Evolutionary conservation across 1,284 basidiomycete genomes (phyloP).

Genomic region (Coniferiporia sulphurascens): DNA sequence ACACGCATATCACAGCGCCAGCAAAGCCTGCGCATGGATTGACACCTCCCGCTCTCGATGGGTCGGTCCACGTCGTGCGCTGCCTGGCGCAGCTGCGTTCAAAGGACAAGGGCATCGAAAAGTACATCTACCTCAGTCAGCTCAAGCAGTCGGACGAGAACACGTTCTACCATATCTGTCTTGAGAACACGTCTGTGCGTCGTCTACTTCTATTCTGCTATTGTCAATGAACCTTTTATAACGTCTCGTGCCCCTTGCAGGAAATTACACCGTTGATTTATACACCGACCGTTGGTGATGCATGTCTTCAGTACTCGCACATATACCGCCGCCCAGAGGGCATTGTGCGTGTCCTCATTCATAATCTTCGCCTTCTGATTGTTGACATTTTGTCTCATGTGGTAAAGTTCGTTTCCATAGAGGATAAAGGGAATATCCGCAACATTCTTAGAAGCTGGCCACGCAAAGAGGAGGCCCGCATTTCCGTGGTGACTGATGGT

Average conservation of each 20-base stretch:
- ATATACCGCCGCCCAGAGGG: conserved; percentile 82
- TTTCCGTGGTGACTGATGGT: conserved; percentile 88
- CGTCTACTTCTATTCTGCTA: background rate
- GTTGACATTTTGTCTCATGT: background rate
- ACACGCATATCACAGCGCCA: conserved; percentile 35
- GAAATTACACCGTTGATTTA: conserved; percentile 86
- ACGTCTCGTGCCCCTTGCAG: conserved; percentile 22
- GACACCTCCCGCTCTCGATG: conserved; percentile 57
- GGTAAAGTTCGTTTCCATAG: conserved; percentile 72
- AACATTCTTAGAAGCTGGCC: conserved; percentile 76
- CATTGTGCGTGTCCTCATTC: conserved; percentile 42
- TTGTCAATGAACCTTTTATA: background rate
- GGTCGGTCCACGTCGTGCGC: conserved; percentile 51
- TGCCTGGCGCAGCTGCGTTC: conserved; percentile 66
- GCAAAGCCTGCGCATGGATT: conserved; percentile 52
- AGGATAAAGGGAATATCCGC: conserved; percentile 79
- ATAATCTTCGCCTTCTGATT: conserved; percentile 23
- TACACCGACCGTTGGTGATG: conserved; percentile 90
- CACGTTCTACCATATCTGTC: conserved; percentile 71
- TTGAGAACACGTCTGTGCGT: conserved; percentile 56
- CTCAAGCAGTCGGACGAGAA: conserved; percentile 68
- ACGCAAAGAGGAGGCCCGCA: conserved; percentile 66
- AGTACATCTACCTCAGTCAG: conserved; percentile 77
- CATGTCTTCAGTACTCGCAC: conserved; percentile 80
- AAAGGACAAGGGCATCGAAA: conserved; percentile 70